Base-by-base conservation (phyloP, 768 basidiomycete species). In the Gymnopilus junonius region DNA sequence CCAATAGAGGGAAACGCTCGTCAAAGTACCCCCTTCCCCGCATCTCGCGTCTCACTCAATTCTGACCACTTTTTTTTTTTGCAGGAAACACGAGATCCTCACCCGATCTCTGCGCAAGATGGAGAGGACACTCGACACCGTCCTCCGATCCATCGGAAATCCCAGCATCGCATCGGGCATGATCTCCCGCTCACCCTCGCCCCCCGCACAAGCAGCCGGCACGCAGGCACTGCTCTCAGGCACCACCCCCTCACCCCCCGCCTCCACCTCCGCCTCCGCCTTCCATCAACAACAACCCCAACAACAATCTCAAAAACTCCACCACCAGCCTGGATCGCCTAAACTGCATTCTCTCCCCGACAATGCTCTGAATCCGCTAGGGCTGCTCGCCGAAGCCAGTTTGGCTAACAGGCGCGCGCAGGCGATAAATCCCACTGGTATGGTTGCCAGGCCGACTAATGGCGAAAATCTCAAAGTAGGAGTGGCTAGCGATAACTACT, bases 71-170 rank as follows among this genome's bases (percentile, higher is more conserved):
- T 67, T 76, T 67, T 4, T 15, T 17, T 17, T 8, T 3, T 2
- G 27, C 75, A 93, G 91, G 81, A 94, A 94, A 81, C 90, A 93
- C 68, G 93, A 94, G 70, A 79, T 92, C 25, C 80, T 94, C 21
- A 91, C 91, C 2, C 84, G 88, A 65, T 94, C 92, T 3, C 79
- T 96, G 55, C 86, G 89, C 59, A 95, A 95, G 76, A 95, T 96
- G 93, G 94, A 96, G 73, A 84, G 87, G 37, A 95, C 94, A 1
- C 83, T 96, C n/a, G 94, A 96, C 75, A 94, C 93, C 14, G 94
- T 97, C 34, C 82, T 97, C 20, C 86, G 89, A 50, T 94, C 93
- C 17, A 91, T 97, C 48, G 92, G 92, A 39, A 94, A 95, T 69
- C 94, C 93, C 0, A 85, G 83, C 70, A 85, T 92, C 67, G 82